These are phyloP conservation scores for Myxozyma melibiosi DNA, from an alignment of 805 yeast genomes.

Conservation along the genomic window DNA sequence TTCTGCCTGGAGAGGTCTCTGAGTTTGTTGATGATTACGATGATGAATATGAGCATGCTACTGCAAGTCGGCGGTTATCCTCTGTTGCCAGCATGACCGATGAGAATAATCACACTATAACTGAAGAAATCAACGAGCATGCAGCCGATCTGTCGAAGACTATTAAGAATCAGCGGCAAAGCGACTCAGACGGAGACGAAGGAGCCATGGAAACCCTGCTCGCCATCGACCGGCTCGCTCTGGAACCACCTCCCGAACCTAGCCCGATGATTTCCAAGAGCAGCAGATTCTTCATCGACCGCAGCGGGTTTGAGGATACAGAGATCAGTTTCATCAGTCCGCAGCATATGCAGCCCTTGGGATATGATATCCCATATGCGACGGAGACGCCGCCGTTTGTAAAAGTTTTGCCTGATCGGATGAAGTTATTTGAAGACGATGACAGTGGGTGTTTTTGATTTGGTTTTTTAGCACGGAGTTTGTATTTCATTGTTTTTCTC, in stretches of 20 bases:
- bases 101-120: background rate
- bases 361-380: slow-evolving; percentile 9
- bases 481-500: too few species aligned
- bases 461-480: background rate
- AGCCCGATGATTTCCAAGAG: background rate
- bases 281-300: background rate
- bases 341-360: slow-evolving; percentile 5
- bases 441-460: slow-evolving; percentile 8
- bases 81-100: background rate
- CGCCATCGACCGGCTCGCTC: slow-evolving; percentile 15
- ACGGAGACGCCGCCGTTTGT: slow-evolving; percentile 1
- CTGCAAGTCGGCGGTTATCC: background rate
- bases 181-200: background rate
- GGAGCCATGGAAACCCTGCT: background rate
- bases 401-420: background rate
- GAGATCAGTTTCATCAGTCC: slow-evolving; percentile 24
- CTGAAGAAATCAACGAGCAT: background rate
- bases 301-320: background rate
- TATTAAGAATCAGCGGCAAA: too few species aligned
- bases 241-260: slow-evolving; percentile 1
- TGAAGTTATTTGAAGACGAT: background rate
- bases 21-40: slow-evolving; percentile 33
- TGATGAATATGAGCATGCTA: slow-evolving; percentile 23
- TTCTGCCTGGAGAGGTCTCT: slow-evolving; percentile 5
- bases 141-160: background rate